Base-by-base conservation (phyloP, 169 alveolate species). In the Cryptosporidium ubiquitum region DNA sequence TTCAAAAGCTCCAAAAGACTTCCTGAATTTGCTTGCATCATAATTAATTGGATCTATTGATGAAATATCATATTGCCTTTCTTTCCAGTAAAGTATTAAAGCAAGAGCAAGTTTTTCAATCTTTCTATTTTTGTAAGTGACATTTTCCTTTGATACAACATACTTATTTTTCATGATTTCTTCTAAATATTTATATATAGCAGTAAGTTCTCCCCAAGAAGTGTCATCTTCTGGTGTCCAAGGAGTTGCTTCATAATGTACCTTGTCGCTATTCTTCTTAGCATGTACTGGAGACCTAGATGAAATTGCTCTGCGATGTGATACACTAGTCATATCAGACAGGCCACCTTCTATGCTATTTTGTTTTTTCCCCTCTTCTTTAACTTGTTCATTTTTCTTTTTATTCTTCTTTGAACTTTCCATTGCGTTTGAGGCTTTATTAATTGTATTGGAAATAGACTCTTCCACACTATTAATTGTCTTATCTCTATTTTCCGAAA, bases 51-150 rank as follows among this genome's bases (percentile, higher is more conserved):
- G 79, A 14, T 79, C 89, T 37, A 79, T 64, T 18, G 75, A 40
- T 40, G 79, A 58, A 79, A 79, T 79, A 64, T 79, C 89, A 64
- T 26, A 79, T 44, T 79, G 73, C 16, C 89, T 57, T 61, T 79
- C 89, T 37, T 79, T 58, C 68, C 64, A 58, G 52, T 42, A 79
- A 18, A 79, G 58, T 26, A 79, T 69, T 44, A 79, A 58, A 23
- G 89, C 71, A 60, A 79, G 75, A 20, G 89, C 51, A 40, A 79
- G 40, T 26, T 73, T 37, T 23, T 61, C 73, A 3, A 79, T 42
- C 33, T 79, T 61, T 23, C 47, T 37, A 2, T 58, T 79, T 40
- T 18, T 64, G n/a, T 33, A 44, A 4, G 58, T 61, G 16, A 79
- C 68, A 79, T 64, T 79, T 29, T 26, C 74, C 26, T 79, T 64